Evolutionary conservation across 768 basidiomycete species (phyloP), one percentile per base, ranked within the genome.

Genomic region (Polyporus arcularius): DNA sequence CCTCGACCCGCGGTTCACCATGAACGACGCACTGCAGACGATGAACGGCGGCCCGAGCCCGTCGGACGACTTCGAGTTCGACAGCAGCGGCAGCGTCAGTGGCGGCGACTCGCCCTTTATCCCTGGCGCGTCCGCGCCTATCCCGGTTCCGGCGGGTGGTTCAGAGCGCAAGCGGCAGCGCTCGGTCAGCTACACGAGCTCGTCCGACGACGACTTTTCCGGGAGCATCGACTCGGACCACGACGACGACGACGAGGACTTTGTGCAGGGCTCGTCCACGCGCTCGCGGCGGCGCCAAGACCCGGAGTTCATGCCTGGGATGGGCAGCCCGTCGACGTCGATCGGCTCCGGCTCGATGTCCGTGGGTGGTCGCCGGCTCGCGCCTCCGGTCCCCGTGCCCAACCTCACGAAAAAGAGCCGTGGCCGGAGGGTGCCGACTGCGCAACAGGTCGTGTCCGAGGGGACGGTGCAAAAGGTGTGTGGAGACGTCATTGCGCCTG

Each of bases 341-440:
- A 41, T 57, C 52, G 50, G 51, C n/a, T 53, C 56, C 32, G 52
- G 41, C 42, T 32, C 53, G 4, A 50, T 63, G 40, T 55, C 51
- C 46, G 47, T 26, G 12, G 38, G 50, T 10, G 8, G 21, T 14
- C 68, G 66, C 42, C 82, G 83, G 58, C 80, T 81, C 11, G 78
- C 80, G 6, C 80, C 85, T 49, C 89, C 89, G 26, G 79, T 86
- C 30, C 89, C 89, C 12, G 87, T 90, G 43, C 89, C 89, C 39
- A 88, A 89, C 72, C 70, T 92, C 62, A 91, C 86, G 47, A 92
- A 91, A 78, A 90, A 89, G 76, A 88, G 87, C 66, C 84, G 90
- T 54, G 90, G 90, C 12, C 83, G 90, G 40, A 82, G 87, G 60
- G 90, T 92, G 21, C 90, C 89, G 4, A 90, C 86, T 1, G 71